These are phyloP conservation scores for Chalciporus chontae DNA, from an alignment of 768 basidiomycete species.

Conservation along the genomic window DNA sequence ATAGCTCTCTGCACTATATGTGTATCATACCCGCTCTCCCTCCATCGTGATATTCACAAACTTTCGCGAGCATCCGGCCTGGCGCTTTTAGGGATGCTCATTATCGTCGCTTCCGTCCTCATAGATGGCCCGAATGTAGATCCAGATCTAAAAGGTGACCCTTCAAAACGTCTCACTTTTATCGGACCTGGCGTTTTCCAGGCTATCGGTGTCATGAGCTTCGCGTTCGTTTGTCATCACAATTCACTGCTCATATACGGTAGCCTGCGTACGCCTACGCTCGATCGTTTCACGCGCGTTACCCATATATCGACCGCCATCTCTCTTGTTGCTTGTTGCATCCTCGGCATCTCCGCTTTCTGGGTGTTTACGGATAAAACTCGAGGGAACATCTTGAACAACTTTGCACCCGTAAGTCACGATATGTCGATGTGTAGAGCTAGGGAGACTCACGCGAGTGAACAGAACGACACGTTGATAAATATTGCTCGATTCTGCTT, in stretches of 20 bases:
- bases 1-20: conserved; percentile 82
- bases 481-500: conserved; percentile 94
- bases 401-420: conserved; percentile 68
- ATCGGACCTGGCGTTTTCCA: conserved; percentile 82
- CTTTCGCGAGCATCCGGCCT: conserved; percentile 89
- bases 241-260: conserved; percentile 97
- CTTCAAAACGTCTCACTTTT: conserved; percentile 68
- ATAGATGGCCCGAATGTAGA: conserved; percentile 77
- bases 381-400: conserved; percentile 95
- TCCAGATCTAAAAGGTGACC: conserved; percentile 72
- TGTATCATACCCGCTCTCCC: conserved; percentile 91
- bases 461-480: conserved; percentile 78
- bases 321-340: conserved; percentile 79
- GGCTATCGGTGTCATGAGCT: conserved; percentile 96
- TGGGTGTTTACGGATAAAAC: conserved; percentile 88
- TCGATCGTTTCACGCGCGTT: conserved; percentile 89
- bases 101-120: conserved; percentile 85
- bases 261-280: conserved; percentile 84
- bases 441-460: conserved; percentile 4
- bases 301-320: conserved; percentile 88
- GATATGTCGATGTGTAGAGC: neutral
- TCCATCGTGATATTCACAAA: conserved; percentile 98
- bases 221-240: conserved; percentile 97
- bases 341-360: conserved; percentile 84
- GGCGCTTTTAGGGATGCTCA: conserved; percentile 88